Evolutionary conservation across 306 rosid genomes (phyloP), one percentile per base, ranked within the genome.

Genomic region (Cucumis hystrix): DNA sequence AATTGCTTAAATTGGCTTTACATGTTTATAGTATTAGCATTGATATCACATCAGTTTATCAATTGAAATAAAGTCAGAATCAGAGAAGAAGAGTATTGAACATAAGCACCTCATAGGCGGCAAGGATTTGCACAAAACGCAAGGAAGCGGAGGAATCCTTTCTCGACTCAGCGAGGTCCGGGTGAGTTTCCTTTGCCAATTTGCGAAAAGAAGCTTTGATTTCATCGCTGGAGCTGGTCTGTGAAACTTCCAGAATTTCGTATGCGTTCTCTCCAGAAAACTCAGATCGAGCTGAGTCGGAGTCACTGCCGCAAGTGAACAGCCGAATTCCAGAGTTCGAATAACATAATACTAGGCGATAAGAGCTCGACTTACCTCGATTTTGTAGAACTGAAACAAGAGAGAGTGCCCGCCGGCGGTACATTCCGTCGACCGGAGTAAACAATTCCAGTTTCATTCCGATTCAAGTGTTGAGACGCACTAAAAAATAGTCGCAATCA

Each of bases 141-240:
- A 77, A 79, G 21, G 93, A 86, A n/a, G 86, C 90, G 58, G 82
- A 70, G 81, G 91, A 85, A 78, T 89, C 86, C 76, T 64, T 79
- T 70, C 63, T 85, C 58, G 93, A 85, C 67, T 84, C 79, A n/a
- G 86, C 87, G 72, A 94, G 90, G 87, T 94, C 98, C 28, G 98
- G 98, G 83, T 92, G 98, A 88, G 98, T 94, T 80, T 87, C 85
- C 80, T 94, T 94, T 16, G 98, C 98, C 90, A 94, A 87, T 87
- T 83, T 94, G 80, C 83, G 98, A 84, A 94, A 94, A 23, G 97
- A 86, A 6, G 88, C 85, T 89, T 94, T 94, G 86, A 92, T 90
- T 81, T 92, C 96, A 51, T 87, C 86, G 56, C 88, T 88, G 17
- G 98, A 86, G 85, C 97, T 87, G 74, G 82, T 85, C 81, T 89